Conservation (phyloP, 2,329 filamentous ascomycete genomes). For the Fusarium graminum region DNA sequence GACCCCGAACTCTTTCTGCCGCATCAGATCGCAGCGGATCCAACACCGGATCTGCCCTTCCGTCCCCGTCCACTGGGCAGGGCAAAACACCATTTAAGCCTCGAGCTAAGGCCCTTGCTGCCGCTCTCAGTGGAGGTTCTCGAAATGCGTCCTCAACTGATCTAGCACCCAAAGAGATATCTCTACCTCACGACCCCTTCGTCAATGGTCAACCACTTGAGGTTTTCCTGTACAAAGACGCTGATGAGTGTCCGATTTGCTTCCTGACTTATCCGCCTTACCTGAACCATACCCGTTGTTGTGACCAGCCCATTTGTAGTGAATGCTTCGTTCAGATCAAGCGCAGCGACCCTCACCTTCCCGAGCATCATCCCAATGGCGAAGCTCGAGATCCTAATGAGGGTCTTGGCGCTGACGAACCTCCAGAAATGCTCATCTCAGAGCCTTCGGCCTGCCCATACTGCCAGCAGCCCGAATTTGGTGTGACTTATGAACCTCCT, state of each 20-base stretch:
- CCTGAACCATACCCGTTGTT: constrained; percentile 93
- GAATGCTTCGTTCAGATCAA: constrained; percentile 99
- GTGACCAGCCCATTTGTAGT: constrained; percentile 95
- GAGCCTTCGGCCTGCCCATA: constrained; percentile 95
- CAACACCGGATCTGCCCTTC: constrained; percentile 68
- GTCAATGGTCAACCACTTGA: constrained; percentile 96
- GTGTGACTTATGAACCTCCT: constrained; percentile 92
- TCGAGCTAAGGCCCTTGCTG: constrained; percentile 89
- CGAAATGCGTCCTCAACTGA: constrained; percentile 80
- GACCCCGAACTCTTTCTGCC: constrained; percentile 79
- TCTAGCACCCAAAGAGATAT: constrained; percentile 80
- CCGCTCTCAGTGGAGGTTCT: constrained; percentile 79
- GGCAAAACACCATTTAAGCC: constrained; percentile 76
- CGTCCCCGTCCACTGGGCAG: constrained; percentile 60
- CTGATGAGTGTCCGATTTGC: constrained; percentile 93
- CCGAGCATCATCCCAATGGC: constrained; percentile 76
- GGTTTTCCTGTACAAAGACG: constrained; percentile 92
- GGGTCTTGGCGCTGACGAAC: constrained; percentile 61
- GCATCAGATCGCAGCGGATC: constrained; percentile 78
- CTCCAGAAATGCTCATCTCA: constrained; percentile 79
- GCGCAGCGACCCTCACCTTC: constrained; percentile 88
- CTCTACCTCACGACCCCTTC: constrained; percentile 83
- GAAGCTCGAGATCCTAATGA: constrained; percentile 54
- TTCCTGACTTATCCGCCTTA: constrained; percentile 96
- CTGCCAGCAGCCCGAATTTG: constrained; percentile 94